Conservation (phyloP, 2,329 filamentous ascomycete species). For the Sclerotinia borealis region DNA sequence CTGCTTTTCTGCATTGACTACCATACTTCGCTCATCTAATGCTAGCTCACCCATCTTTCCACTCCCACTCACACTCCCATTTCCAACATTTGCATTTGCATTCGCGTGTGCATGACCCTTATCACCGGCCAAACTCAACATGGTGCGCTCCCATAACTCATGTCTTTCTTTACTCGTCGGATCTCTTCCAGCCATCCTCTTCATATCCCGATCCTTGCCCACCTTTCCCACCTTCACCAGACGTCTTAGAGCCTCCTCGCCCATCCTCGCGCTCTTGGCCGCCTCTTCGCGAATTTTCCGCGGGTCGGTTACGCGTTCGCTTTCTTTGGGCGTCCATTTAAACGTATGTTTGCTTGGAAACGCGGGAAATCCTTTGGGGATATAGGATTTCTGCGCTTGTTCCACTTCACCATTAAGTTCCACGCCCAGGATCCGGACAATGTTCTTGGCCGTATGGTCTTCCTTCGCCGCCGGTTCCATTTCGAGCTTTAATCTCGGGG, state of each 20-base stretch:
- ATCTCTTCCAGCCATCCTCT: conserved; percentile 45
- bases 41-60: conserved; percentile 11
- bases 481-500: conserved; percentile 30
- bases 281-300: conserved; percentile 56
- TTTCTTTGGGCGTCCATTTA: conserved; percentile 48
- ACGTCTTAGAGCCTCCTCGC: conserved; percentile 54
- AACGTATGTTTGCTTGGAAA: conserved; percentile 62
- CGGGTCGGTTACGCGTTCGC: conserved; percentile 43
- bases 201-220: conserved; percentile 59
- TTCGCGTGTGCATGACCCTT: conserved; percentile 17
- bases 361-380: conserved; percentile 52
- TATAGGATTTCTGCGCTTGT: conserved; percentile 49
- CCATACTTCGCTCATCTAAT: conserved; percentile 58
- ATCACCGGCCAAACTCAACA: conserved; percentile 43
- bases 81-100: too few relatives aligned
- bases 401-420: conserved; percentile 55
- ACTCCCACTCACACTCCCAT: conserved; percentile 18
- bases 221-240: conserved; percentile 58
- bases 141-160: conserved; percentile 54
- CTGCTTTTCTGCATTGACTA: conserved; percentile 52
- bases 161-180: conserved; percentile 49
- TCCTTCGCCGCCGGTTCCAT: conserved; percentile 34
- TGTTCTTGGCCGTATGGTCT: conserved; percentile 40
- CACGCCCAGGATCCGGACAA: conserved; percentile 34
- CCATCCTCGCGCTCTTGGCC: conserved; percentile 53